These are phyloP conservation scores for Aplosporella prunicola DNA, from an alignment of 2,329 filamentous ascomycete genomes.

Conservation along the genomic window DNA sequence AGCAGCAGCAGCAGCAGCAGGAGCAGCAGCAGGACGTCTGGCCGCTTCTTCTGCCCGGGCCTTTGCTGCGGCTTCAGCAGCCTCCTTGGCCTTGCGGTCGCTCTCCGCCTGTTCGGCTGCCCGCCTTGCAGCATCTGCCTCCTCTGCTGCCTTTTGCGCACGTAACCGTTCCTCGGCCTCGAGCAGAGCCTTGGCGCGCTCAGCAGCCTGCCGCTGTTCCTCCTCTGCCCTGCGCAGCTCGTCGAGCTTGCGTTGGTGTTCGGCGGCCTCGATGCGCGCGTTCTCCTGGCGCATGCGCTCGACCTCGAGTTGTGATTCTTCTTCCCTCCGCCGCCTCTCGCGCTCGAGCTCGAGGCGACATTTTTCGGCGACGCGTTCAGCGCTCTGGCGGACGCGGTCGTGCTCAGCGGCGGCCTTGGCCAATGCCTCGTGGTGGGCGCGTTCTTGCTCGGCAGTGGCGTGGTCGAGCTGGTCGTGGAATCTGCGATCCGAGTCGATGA, in stretches of 20 bases:
- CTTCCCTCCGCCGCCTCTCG: conserved; percentile 23
- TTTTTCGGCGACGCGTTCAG: conserved; percentile 44
- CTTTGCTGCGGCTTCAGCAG: conserved; percentile 13
- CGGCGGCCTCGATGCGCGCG: conserved; percentile 32
- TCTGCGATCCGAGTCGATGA: conserved; percentile 31
- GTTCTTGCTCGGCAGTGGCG: conserved; percentile 52
- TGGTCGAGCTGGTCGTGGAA: conserved; percentile 53
- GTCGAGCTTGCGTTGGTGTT: conserved; percentile 25
- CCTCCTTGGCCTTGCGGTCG: conserved; percentile 15
- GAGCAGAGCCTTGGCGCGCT: conserved; percentile 18
- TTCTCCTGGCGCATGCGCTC: conserved; percentile 36
- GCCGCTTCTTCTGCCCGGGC: conserved; percentile 20
- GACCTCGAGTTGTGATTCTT: conserved; percentile 27
- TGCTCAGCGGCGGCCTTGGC: conserved; percentile 57
- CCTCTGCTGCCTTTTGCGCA: conserved; percentile 22
- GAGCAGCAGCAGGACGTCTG: conserved; percentile 12
- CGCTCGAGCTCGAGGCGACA: conserved; percentile 35
- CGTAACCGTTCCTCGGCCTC: conserved; percentile 23
- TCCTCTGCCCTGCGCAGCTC: conserved; percentile 23
- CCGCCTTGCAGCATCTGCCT: conserved; percentile 9
- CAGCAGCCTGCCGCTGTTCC: conserved; percentile 19
- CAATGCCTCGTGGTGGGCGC: conserved; percentile 56
- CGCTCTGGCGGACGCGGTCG: conserved; percentile 50
- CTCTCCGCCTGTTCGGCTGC: conserved; percentile 17
- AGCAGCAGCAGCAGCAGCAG: background rate